phyloP scores from a whole-genome alignment of 2,329 filamentous ascomycete species.

The Scortechinia acanthostroma region DNA sequence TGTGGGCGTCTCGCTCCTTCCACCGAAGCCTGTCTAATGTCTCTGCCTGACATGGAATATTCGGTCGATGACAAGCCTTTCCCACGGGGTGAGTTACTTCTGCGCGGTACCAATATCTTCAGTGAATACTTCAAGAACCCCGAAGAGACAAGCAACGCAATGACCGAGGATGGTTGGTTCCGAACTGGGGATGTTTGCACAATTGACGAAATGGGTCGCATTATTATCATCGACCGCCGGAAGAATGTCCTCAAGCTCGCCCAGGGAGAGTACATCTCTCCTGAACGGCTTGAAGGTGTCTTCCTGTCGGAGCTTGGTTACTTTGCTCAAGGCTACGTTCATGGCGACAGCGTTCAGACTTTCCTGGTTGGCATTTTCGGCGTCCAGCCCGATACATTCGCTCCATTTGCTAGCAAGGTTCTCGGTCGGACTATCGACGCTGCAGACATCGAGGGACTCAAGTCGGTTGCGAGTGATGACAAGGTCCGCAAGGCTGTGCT shows the following conservation, averaged over 20 bases:
- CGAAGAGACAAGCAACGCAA: slow-evolving; percentile 23
- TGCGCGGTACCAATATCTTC: slow-evolving; percentile 78
- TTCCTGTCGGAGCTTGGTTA: slow-evolving; percentile 76
- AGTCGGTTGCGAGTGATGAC: slow-evolving; percentile 58
- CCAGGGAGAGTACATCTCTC: slow-evolving; percentile 96
- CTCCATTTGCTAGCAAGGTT: slow-evolving; percentile 71
- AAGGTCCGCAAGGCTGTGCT: slow-evolving; percentile 70
- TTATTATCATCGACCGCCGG: slow-evolving; percentile 25
- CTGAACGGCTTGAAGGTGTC: slow-evolving; percentile 93
- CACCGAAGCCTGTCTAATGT: slow-evolving; percentile 73
- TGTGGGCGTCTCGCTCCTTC: slow-evolving; percentile 67
- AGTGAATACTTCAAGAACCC: slow-evolving; percentile 82
- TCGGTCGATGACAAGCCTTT: slow-evolving; percentile 77
- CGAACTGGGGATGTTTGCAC: slow-evolving; percentile 35
- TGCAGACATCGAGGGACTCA: slow-evolving; percentile 61
- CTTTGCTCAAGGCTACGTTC: slow-evolving; percentile 76
- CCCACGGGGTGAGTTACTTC: slow-evolving; percentile 81
- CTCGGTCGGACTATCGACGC: slow-evolving; percentile 59
- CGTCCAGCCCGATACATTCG: slow-evolving; percentile 77
- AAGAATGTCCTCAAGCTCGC: slow-evolving; percentile 51
- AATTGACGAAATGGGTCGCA: slow-evolving; percentile 17
- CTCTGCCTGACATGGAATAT: slow-evolving; percentile 93
- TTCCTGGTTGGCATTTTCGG: slow-evolving; percentile 82
- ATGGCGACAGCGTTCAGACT: slow-evolving; percentile 79
- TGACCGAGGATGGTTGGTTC: slow-evolving; percentile 29